Conservation (phyloP, 148 eudicot genomes). For the Rheum nobile region DNA sequence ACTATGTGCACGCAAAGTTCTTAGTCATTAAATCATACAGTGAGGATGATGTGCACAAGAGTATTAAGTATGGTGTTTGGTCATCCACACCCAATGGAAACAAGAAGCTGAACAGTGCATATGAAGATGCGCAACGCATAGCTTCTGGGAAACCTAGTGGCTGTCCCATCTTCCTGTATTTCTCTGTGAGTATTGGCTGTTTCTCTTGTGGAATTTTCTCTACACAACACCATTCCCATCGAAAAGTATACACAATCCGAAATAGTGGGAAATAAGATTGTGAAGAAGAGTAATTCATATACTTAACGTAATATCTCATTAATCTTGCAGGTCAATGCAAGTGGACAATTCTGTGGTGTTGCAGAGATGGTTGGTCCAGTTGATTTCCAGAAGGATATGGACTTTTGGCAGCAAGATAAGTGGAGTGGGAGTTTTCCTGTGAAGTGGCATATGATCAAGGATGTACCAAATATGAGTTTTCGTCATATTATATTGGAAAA, state of each 20-base stretch:
- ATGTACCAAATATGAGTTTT: conserved; percentile 71
- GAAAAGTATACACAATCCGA: background rate
- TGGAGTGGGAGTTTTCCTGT: conserved; percentile 99
- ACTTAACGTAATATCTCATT: background rate
- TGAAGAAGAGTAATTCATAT: background rate
- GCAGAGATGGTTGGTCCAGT: conserved; percentile 96
- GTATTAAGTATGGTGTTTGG: conserved; percentile 94
- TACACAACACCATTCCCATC: background rate
- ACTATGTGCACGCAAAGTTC: conserved; percentile 65
- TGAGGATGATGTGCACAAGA: conserved; percentile 98
- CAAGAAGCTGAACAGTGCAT: conserved; percentile 74
- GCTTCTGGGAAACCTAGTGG: conserved; percentile 60
- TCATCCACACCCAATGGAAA: conserved; percentile 96
- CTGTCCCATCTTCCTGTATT: conserved; percentile 84
- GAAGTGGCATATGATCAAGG: conserved; percentile 93
- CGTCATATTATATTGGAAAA: conserved; percentile 88
- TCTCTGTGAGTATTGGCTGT: conserved; percentile 52
- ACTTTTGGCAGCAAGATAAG: conserved; percentile 99
- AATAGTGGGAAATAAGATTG: background rate
- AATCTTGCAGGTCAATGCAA: conserved; percentile 75
- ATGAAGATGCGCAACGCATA: conserved; percentile 75
- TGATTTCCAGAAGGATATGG: conserved; percentile 82
- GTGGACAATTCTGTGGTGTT: conserved; percentile 97
- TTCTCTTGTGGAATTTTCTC: background rate
- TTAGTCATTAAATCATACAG: conserved; percentile 94